phyloP scores from a whole-genome alignment of 306 rosid genomes.

The Acacia acuminata region DNA sequence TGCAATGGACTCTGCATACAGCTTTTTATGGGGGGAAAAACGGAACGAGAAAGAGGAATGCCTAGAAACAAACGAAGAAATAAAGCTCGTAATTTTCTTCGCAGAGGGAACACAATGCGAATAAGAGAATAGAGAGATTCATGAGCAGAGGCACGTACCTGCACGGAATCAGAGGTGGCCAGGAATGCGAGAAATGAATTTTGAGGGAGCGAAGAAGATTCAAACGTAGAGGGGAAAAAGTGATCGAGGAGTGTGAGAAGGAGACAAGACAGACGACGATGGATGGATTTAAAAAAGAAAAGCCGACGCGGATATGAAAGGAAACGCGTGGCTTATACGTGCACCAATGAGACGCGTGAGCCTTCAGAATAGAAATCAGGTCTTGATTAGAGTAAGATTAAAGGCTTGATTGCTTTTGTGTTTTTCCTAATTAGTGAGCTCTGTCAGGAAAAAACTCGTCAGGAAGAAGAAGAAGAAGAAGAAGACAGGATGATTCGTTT shows the following conservation, averaged over 20 bases:
- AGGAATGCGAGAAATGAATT: constrained; percentile 17
- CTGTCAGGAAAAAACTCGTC: neutral
- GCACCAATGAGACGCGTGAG: neutral
- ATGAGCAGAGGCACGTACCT: constrained; percentile 24
- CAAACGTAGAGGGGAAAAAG: neutral
- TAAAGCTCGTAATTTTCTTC: neutral
- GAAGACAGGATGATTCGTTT: neutral
- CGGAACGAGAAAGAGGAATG: neutral
- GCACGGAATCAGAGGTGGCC: constrained; percentile 19
- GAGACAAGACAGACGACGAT: neutral
- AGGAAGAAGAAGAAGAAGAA: constrained; percentile 1
- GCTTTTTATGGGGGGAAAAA: neutral
- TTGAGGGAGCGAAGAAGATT: neutral
- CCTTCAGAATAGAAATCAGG: neutral
- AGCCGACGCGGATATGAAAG: neutral
- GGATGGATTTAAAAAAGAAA: neutral
- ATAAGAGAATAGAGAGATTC: neutral
- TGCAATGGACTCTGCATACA: neutral
- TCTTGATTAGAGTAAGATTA: neutral
- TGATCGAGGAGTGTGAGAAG: neutral
- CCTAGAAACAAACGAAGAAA: neutral
- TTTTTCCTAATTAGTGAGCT: neutral
- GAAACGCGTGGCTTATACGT: constrained; percentile 27
- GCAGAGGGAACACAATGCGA: constrained; percentile 23
- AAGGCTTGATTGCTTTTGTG: neutral